These are phyloP conservation scores for Kwoniella botswanensis DNA, from an alignment of 768 basidiomycete species.

Conservation along the genomic window DNA sequence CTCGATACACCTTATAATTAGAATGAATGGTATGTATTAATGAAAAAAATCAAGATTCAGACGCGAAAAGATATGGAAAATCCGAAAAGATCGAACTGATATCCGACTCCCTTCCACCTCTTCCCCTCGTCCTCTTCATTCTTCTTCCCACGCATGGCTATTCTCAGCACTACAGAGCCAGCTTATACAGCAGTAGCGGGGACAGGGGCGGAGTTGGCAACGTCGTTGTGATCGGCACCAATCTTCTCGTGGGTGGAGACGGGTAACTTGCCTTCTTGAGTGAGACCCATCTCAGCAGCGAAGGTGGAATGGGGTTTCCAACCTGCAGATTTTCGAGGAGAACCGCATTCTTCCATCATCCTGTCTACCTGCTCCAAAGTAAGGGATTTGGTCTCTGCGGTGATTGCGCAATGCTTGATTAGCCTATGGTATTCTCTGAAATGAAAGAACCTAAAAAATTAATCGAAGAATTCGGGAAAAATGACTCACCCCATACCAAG, in stretches of 20 bases:
- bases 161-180: background rate
- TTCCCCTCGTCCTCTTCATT: background rate
- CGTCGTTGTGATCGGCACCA: slow-evolving; percentile 24
- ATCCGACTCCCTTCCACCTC: background rate
- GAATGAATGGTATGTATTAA: background rate
- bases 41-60: background rate
- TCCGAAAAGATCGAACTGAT: background rate
- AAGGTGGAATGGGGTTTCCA: slow-evolving; percentile 58
- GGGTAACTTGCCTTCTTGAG: slow-evolving; percentile 40
- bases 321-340: slow-evolving; percentile 49
- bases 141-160: background rate
- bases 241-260: slow-evolving; percentile 26
- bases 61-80: background rate
- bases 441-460: slow-evolving; percentile 21
- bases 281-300: slow-evolving; percentile 48
- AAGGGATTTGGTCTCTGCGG: slow-evolving; percentile 76
- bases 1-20: slow-evolving; percentile 4
- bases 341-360: slow-evolving; percentile 49
- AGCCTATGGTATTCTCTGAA: slow-evolving; percentile 67
- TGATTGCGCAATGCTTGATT: background rate
- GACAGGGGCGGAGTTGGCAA: slow-evolving; percentile 22
- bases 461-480: slow-evolving; percentile 40
- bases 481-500: slow-evolving; percentile 76
- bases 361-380: slow-evolving; percentile 59
- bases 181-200: slow-evolving; percentile 20